Evolutionary conservation across 768 basidiomycete genomes (phyloP).

Genomic region (Russula emetica): DNA sequence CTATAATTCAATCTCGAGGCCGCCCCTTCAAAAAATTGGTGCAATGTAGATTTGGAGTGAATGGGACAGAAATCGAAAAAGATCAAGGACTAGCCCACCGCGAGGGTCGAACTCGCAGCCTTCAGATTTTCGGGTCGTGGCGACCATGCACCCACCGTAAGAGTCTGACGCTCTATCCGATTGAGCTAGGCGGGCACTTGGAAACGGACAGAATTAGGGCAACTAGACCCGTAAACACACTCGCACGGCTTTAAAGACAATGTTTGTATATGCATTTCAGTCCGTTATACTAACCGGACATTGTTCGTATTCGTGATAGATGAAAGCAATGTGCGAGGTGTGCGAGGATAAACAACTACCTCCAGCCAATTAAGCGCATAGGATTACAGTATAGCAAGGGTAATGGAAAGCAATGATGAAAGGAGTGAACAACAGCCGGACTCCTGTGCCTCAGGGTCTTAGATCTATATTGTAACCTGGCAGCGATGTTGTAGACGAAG

Average conservation of each 20-base stretch:
- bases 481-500: conserved; percentile 23
- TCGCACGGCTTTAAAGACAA: background rate
- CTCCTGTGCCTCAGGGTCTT: conserved; percentile 16
- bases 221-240: background rate
- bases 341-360: conserved; percentile 1
- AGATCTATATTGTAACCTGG: conserved; percentile 27
- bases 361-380: conserved; percentile 10
- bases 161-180: conserved; percentile 67
- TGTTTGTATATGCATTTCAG: background rate
- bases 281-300: background rate
- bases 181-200: conserved; percentile 57
- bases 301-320: conserved; percentile 11
- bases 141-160: conserved; percentile 35
- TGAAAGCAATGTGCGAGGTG: conserved; percentile 13
- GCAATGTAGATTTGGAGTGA: background rate
- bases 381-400: conserved; percentile 19
- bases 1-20: background rate
- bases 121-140: conserved; percentile 42
- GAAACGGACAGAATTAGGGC: too few species aligned
- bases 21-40: background rate
- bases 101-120: conserved; percentile 63
- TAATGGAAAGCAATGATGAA: conserved; percentile 14
- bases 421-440: background rate
- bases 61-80: background rate
- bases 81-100: conserved; percentile 45